Percentiles rank a stretch among this genome's conserved stretches.
Conservation (phyloP, 1,284 basidiomycete genomes). For the Rhodotorula sp. region DNA sequence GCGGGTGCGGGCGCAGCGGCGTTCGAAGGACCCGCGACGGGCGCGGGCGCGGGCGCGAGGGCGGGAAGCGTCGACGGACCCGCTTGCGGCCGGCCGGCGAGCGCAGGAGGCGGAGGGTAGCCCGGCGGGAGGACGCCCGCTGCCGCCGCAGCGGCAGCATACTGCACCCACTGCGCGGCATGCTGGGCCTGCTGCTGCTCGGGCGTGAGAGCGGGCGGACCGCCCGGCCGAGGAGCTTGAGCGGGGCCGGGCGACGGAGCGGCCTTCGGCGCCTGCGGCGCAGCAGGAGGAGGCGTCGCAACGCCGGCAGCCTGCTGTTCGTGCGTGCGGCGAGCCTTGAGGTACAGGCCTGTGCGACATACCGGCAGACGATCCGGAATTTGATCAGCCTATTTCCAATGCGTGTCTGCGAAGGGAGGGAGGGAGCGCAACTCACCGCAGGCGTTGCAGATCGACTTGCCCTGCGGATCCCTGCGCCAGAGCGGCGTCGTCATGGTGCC, state of each 20-base stretch:
- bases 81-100: neutral
- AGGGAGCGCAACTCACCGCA: constrained; percentile 64
- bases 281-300: neutral
- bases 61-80: neutral
- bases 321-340: constrained; percentile 24
- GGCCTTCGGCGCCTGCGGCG: neutral
- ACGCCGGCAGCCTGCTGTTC: neutral
- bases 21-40: neutral
- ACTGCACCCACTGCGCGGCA: constrained; percentile 1
- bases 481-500: constrained; percentile 89
- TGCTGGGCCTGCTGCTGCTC: neutral
- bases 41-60: neutral
- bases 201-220: neutral
- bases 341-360: constrained; percentile 15
- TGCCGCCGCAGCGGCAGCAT: neutral
- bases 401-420: neutral
- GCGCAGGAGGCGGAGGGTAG: neutral
- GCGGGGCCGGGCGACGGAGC: too few species aligned
- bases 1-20: neutral
- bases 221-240: neutral
- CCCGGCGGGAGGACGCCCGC: neutral
- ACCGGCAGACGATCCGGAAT: neutral
- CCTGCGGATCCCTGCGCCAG: constrained; percentile 88
- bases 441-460: constrained; percentile 80
- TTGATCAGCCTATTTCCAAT: neutral